Evolutionary conservation across 768 basidiomycete species (phyloP).

Genomic region (Agrocybe praecox): DNA sequence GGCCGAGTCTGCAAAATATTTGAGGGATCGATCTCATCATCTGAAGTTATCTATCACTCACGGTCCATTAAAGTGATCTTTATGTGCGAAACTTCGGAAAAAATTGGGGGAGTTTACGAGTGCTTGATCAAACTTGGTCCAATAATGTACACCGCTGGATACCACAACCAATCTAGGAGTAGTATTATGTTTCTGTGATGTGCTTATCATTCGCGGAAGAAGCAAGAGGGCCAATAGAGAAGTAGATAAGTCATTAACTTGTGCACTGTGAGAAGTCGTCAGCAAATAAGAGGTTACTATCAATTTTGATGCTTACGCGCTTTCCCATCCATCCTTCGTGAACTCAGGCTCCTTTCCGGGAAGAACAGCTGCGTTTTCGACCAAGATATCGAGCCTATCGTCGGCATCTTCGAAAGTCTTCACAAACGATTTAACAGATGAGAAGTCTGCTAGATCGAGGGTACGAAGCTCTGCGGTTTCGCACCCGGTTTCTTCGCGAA

Average conservation of each 20-base stretch:
- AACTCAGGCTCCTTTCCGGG: conserved; percentile 6
- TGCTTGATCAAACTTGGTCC: conserved; percentile 24
- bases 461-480: conserved; percentile 38
- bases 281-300: neutral
- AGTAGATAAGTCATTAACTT: conserved; percentile 48
- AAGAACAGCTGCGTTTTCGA: conserved; percentile 19
- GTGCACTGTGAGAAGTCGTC: conserved; percentile 33
- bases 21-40: neutral
- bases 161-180: conserved; percentile 43
- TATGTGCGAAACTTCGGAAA: conserved; percentile 25
- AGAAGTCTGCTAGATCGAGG: conserved; percentile 44
- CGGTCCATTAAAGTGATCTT: neutral
- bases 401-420: conserved; percentile 33
- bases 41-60: neutral
- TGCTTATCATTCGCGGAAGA: conserved; percentile 43
- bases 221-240: conserved; percentile 42
- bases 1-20: neutral
- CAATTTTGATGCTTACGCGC: conserved; percentile 25
- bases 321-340: conserved; percentile 43
- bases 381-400: conserved; percentile 38
- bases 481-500: conserved; percentile 32
- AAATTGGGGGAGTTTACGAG: conserved; percentile 29
- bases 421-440: conserved; percentile 41
- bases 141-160: conserved; percentile 43
- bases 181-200: conserved; percentile 31